Conservation (phyloP, 2,329 filamentous ascomycete genomes). For the Trematosphaeria pertusa region DNA sequence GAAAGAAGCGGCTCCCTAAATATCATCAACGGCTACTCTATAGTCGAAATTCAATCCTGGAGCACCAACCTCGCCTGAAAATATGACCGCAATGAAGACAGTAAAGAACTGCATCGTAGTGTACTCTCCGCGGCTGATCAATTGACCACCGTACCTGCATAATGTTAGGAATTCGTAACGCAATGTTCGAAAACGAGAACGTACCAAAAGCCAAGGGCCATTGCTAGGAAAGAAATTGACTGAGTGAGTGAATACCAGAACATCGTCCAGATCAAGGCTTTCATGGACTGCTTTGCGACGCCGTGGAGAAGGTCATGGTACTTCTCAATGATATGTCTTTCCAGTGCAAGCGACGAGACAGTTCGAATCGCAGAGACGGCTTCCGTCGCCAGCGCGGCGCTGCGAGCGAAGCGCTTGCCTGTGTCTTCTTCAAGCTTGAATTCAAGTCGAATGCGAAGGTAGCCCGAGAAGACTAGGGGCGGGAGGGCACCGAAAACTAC, state of each 20-base stretch:
- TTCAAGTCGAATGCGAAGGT: constrained; percentile 88
- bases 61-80: constrained; percentile 71
- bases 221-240: constrained; percentile 65
- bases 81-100: constrained; percentile 85
- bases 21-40: constrained; percentile 4
- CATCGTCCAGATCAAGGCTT: constrained; percentile 73
- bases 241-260: constrained; percentile 85
- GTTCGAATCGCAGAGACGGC: constrained; percentile 94
- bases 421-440: constrained; percentile 77
- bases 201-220: constrained; percentile 46
- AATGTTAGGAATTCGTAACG: constrained; percentile 24
- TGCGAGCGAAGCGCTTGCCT: constrained; percentile 64
- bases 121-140: constrained; percentile 57
- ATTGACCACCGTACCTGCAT: constrained; percentile 44
- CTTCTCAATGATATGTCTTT: constrained; percentile 79
- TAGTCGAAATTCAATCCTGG: constrained; percentile 22
- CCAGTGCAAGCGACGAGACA: constrained; percentile 87
- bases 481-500: constrained; percentile 70
- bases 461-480: constrained; percentile 64
- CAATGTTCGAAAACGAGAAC: constrained; percentile 68
- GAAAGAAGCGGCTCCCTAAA: constrained; percentile 78
- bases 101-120: constrained; percentile 88
- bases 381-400: constrained; percentile 86
- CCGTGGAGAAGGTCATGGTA: constrained; percentile 66
- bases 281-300: constrained; percentile 63